Conservation (phyloP, 2,329 filamentous ascomycete genomes). For the Teratosphaeria epicoccoides region DNA sequence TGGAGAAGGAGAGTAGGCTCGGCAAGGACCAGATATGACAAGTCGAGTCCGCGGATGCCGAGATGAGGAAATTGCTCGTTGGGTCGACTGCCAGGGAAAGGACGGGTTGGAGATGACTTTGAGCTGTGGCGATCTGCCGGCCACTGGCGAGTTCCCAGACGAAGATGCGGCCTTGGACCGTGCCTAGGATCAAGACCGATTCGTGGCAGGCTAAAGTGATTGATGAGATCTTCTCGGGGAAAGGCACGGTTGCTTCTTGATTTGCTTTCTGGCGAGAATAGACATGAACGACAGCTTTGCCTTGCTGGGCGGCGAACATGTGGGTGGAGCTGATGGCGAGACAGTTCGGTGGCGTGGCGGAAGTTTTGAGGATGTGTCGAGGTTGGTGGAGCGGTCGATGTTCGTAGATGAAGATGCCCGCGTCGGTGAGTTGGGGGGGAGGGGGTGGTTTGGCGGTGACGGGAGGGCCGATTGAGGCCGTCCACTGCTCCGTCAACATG, state of each 20-base stretch:
- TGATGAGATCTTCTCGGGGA: slow-evolving; percentile 76
- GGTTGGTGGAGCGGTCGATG: slow-evolving; percentile 67
- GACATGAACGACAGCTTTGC: slow-evolving; percentile 86
- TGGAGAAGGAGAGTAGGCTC: slow-evolving; percentile 56
- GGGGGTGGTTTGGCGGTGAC: slow-evolving; percentile 29
- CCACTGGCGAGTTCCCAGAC: slow-evolving; percentile 84
- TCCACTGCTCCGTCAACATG: slow-evolving; percentile 43
- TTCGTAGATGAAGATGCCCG: slow-evolving; percentile 77
- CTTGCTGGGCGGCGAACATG: slow-evolving; percentile 81
- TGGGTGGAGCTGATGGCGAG: slow-evolving; percentile 72
- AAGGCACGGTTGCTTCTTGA: slow-evolving; percentile 79
- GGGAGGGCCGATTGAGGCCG: slow-evolving; percentile 37
- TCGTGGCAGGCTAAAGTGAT: slow-evolving; percentile 59
- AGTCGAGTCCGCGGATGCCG: slow-evolving; percentile 76
- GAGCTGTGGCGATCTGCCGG: slow-evolving; percentile 62
- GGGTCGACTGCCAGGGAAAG: slow-evolving; percentile 62
- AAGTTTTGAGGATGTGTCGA: slow-evolving; percentile 80
- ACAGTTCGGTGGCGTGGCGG: slow-evolving; percentile 65
- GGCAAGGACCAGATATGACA: slow-evolving; percentile 85
- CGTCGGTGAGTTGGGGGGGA: slow-evolving; percentile 55
- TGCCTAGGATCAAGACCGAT: slow-evolving; percentile 65
- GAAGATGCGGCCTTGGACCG: slow-evolving; percentile 73
- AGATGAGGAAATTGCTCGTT: slow-evolving; percentile 62
- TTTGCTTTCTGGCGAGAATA: slow-evolving; percentile 75
- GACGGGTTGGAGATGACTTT: slow-evolving; percentile 70